Evolutionary conservation across 306 rosid genomes (phyloP).

Genomic region (Prinsepia uniflora): DNA sequence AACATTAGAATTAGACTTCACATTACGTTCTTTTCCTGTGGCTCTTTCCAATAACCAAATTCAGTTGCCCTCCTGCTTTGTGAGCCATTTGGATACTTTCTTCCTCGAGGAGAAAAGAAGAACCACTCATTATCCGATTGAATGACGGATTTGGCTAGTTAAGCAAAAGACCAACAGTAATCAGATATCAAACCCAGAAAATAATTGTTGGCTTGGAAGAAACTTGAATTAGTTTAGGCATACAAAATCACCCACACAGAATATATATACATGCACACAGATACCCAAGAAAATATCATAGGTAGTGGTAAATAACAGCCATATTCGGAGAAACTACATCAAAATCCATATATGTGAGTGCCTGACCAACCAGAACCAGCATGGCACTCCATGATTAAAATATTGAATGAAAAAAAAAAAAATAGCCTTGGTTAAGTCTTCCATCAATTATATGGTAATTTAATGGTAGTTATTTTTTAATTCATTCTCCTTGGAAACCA

Average conservation of each 20-base stretch:
- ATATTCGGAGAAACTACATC: neutral
- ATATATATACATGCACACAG: neutral
- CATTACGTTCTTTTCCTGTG: slow-evolving; percentile 84
- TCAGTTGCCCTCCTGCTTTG: slow-evolving; percentile 91
- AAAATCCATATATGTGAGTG: neutral
- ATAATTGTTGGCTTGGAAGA: neutral
- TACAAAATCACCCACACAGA: neutral
- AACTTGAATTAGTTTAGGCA: neutral
- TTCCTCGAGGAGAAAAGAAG: slow-evolving; percentile 92
- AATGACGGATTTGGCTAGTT: slow-evolving; percentile 68
- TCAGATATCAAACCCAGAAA: slow-evolving; percentile 11
- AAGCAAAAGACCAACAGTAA: slow-evolving; percentile 26
- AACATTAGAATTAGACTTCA: slow-evolving; percentile 63
- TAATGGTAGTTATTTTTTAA: neutral
- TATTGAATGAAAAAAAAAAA: neutral
- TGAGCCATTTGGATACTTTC: slow-evolving; percentile 91
- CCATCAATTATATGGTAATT: too few relatives aligned
- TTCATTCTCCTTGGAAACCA: neutral
- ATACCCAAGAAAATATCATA: neutral
- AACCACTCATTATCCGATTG: slow-evolving; percentile 87
- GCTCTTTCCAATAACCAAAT: slow-evolving; percentile 95
- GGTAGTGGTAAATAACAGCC: neutral
- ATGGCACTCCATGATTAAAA: neutral
- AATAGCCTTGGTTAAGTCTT: neutral
- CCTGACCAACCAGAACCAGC: slow-evolving; percentile 1